Evolutionary conservation across 2,329 filamentous ascomycete species (phyloP), one percentile per base, ranked within the genome.

Genomic region (Hypomyces perniciosus): DNA sequence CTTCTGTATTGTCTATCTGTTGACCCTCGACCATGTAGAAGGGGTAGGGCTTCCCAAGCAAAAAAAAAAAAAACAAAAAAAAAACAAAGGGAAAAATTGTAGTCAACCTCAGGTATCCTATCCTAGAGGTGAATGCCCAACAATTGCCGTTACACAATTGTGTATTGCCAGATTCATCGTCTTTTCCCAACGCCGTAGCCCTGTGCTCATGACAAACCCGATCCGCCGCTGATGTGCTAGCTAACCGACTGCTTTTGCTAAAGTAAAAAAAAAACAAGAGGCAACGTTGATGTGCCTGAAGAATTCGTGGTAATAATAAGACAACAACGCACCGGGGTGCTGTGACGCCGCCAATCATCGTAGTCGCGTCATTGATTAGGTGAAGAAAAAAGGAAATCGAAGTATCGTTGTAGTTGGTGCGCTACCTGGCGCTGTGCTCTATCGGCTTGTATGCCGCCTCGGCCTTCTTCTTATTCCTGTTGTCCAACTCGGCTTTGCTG

Each of bases 401-500:
- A 52, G 56, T 57, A 52, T 55, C 54, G 26, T 35, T 43, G 39
- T 8, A 37, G 20, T 8, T 28, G 8, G n/a, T 27, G 28, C 44
- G 40, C 54, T 60, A 63, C 43, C 59, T 57, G 38, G 58, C 44
- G 49, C 62, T 64, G 49, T 70, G 68, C n/a, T 63, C 59, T 12
- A 71, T 60, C 20, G 67, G 61, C 57, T 68, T 67, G 58, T 71
- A 71, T 27, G 60, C 51, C 4, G 60, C 46, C 53, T 65, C 58
- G 38, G 61, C 58, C 53, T 63, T 62, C 54, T 56, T 65, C 59
- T 57, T 62, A 59, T 71, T 71, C 65, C 74, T 78, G 59, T 72
- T 71, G 58, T 77, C 72, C 35, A 81, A 65, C 64, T 81, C 78
- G 12, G 79, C 76, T 59, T 76, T 76, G 65, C 76, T 79, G 68